Base-by-base conservation (phyloP, 1,284 basidiomycete genomes). In the Trichosporon asahii region DNA sequence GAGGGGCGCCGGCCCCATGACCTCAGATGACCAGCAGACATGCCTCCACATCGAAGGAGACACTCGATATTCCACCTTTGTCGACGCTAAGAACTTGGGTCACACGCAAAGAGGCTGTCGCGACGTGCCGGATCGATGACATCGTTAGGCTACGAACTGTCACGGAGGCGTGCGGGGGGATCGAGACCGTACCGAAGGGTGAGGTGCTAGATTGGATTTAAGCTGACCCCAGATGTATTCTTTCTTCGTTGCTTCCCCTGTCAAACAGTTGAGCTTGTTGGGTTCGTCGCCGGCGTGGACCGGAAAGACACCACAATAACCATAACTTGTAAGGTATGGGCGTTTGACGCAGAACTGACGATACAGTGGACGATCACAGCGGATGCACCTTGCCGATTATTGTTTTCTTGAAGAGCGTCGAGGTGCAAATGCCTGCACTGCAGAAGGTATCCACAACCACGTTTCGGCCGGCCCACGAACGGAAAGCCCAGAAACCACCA, bases 241-340 rank as follows among this genome's bases (percentile, higher is more conserved):
- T 66, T 81, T 6, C 72, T 82, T 25, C 69, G 77, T 67, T 65
- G 70, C 61, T 79, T 73, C 29, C 81, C 81, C 0, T 81, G 79
- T 68, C 73, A 70, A 44, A 72, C 74, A 57, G 78, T 82, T 31
- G 76, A 82, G 73, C 53, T 82, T 1, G 80, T 82, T 12, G 81
- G 71, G 7, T 81, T 78, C 77, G 79, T 81, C 1, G 79, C 77
- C 0, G 81, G 79, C 0, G 79, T 81, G 3, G 78, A 79, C 31
- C 72, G 76, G 69, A 78, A 77, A 65, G 81, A 81, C 46, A 60
- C 73, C 0, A 64, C 61, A 0, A 69, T 81, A 70, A 76, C 65
- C 2, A 29, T 81, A 14, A 75, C 74, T 0, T n/a, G 78, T 78
- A 57, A 68, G 79, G 25, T 57, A 3, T 11, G 3, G 9, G 57